Conservation (phyloP, 2,329 filamentous ascomycete genomes). For the Hymenoscyphus linearis region DNA sequence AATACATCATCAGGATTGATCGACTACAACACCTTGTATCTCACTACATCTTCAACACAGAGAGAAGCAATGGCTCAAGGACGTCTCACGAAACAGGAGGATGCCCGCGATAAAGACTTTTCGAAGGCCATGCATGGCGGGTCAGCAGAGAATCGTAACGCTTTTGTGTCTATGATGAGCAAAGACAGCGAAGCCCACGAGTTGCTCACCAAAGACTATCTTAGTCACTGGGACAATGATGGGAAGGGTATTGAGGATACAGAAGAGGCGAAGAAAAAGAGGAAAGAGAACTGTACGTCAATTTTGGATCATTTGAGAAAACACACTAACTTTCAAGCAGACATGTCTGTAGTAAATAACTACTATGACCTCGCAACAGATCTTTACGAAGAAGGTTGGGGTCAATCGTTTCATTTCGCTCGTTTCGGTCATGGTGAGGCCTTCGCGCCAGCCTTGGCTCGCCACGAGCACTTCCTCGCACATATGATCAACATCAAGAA, state of each 20-base stretch:
- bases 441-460: slow-evolving; percentile 86
- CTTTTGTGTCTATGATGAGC: slow-evolving; percentile 53
- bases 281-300: slow-evolving; percentile 68
- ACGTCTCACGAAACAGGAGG: too few relatives aligned
- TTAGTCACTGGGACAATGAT: slow-evolving; percentile 86
- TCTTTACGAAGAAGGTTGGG: slow-evolving; percentile 95
- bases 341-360: slow-evolving; percentile 47
- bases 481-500: slow-evolving; percentile 81
- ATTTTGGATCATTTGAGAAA: background rate
- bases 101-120: too few relatives aligned
- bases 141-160: too few relatives aligned
- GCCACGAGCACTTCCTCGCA: slow-evolving; percentile 97
- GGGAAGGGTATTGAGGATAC: too few relatives aligned
- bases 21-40: too few relatives aligned
- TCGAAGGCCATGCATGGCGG: too few relatives aligned
- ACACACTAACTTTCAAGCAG: slow-evolving; percentile 30
- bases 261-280: slow-evolving; percentile 51
- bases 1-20: too few relatives aligned
- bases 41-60: too few relatives aligned
- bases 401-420: slow-evolving; percentile 95
- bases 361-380: slow-evolving; percentile 98
- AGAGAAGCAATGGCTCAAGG: too few relatives aligned
- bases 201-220: slow-evolving; percentile 83
- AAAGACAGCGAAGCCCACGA: slow-evolving; percentile 77
- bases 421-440: slow-evolving; percentile 82